Base-by-base conservation (phyloP, 2,329 filamentous ascomycete species). In the Trichoderma citrinoviride region DNA sequence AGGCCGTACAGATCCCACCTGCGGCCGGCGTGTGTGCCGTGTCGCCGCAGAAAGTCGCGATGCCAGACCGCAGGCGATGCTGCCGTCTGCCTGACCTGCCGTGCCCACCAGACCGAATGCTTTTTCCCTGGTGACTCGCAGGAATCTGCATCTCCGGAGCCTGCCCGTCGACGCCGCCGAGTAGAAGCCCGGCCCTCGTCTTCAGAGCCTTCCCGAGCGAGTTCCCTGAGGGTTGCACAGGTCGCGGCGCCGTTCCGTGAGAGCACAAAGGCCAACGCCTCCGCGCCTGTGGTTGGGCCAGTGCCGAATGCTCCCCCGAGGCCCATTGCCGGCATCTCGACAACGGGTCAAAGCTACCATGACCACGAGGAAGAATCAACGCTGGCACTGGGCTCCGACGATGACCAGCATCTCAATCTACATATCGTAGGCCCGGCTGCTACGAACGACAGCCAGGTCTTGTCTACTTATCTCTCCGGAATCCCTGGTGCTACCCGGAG, bases 1-100 rank as follows among this genome's bases (percentile, higher is more conserved):
- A 69, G 86, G 50, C 86, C 85, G 3, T 88, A 88, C 71, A 78
- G 86, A 66, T 88, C 85, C 7, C 86, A 88, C 74, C 81, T 86
- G 66, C 81, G 83, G 44, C 84, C 85, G 56, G 86, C 86, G 8
- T 88, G 86, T 74, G 76, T 85, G 60, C 77, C 85, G 15, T 89
- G 86, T 70, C 80, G 86, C 61, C 82, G 82, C 66, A 81, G 86
- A 66, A 88, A 88, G 72, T 86, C 85, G 2, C 80, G 86, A 68
- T 88, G 86, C 71, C 86, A 85, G 19, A 81, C 85, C 29, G 84
- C 86, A 69, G 75, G 82, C 15, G 78, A 80, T 5, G 79, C 82
- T 2, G 76, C 81, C 58, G 78, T 79, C 7, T 88, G 86, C 69
- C 74, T 86, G 8, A 79, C 87, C 71, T 88, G 86, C 72, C 81